A percentile compares a stretch with the other conserved stretches of the same genome.
phyloP scores from a whole-genome alignment of 805 yeast genomes.

The Saturnispora hagleri region DNA sequence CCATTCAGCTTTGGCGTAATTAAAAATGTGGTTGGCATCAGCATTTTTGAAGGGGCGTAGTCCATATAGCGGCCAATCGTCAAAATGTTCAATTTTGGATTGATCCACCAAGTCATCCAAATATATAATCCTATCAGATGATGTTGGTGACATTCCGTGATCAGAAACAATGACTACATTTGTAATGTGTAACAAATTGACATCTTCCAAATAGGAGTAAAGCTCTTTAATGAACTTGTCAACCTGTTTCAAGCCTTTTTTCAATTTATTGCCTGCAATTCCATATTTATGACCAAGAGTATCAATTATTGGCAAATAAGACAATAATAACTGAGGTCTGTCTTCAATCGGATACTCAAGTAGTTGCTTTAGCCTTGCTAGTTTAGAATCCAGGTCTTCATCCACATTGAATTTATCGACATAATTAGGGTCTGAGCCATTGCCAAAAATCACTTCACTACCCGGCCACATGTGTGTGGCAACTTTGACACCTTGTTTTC shows the following conservation, averaged over 20 bases:
- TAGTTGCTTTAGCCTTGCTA: slow-evolving; percentile 53
- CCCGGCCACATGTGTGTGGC: slow-evolving; percentile 99
- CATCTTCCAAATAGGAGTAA: slow-evolving; percentile 34
- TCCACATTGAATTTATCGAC: slow-evolving; percentile 58
- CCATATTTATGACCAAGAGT: slow-evolving; percentile 71
- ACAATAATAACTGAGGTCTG: slow-evolving; percentile 69
- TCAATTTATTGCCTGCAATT: slow-evolving; percentile 49
- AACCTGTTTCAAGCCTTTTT: slow-evolving; percentile 47
- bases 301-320: slow-evolving; percentile 78
- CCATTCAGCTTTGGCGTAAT: slow-evolving; percentile 32
- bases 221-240: slow-evolving; percentile 54
- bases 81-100: slow-evolving; percentile 47
- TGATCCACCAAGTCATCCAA: slow-evolving; percentile 63
- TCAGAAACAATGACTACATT: slow-evolving; percentile 78
- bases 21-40: slow-evolving; percentile 36
- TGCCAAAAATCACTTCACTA: slow-evolving; percentile 56
- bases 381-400: slow-evolving; percentile 50
- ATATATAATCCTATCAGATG: slow-evolving; percentile 55
- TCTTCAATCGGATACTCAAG: slow-evolving; percentile 44
- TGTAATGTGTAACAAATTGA: slow-evolving; percentile 57
- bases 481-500: slow-evolving; percentile 45
- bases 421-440: slow-evolving; percentile 38
- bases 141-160: slow-evolving; percentile 90
- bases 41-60: slow-evolving; percentile 44
- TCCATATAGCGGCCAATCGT: slow-evolving; percentile 86